These are phyloP conservation scores for Magnusiomyces clavatus DNA, from an alignment of 1,139 yeast species.

Conservation along the genomic window DNA sequence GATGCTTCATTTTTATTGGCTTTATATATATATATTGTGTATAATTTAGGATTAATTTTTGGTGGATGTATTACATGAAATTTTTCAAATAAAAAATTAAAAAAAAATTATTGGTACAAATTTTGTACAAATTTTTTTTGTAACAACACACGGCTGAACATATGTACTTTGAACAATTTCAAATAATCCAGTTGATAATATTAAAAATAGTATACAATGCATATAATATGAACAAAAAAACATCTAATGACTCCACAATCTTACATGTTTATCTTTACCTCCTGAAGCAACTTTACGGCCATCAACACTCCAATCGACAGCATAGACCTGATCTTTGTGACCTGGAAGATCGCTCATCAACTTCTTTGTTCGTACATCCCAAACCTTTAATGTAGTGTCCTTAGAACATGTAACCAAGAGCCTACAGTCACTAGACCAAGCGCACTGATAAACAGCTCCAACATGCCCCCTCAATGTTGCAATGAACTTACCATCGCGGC, in stretches of 20 bases:
- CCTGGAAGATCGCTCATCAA: slow-evolving; percentile 89
- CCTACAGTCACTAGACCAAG: slow-evolving; percentile 96
- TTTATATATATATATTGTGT: neutral
- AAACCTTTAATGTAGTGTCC: slow-evolving; percentile 92
- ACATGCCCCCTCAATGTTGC: slow-evolving; percentile 95
- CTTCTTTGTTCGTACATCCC: slow-evolving; percentile 88
- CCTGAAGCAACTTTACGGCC: slow-evolving; percentile 92
- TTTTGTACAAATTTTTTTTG: too few species aligned
- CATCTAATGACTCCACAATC: slow-evolving; percentile 76
- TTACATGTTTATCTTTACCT: slow-evolving; percentile 89
- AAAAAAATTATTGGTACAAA: too few species aligned
- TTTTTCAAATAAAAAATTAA: too few species aligned
- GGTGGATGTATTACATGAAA: too few species aligned
- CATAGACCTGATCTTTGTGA: slow-evolving; percentile 89
- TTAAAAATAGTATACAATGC: too few species aligned
- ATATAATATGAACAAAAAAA: too few species aligned
- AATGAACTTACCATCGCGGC: slow-evolving; percentile 80
- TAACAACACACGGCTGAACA: too few species aligned
- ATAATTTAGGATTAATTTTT: too few species aligned
- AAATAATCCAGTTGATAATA: too few species aligned
- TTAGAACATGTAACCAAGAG: slow-evolving; percentile 87
- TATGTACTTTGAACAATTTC: too few species aligned
- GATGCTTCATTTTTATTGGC: slow-evolving; percentile 14
- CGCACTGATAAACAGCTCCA: slow-evolving; percentile 96
- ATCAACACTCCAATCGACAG: slow-evolving; percentile 97